Evolutionary conservation across 169 alveolate species (phyloP).

Genomic region (Plasmodium billcollinsi): DNA sequence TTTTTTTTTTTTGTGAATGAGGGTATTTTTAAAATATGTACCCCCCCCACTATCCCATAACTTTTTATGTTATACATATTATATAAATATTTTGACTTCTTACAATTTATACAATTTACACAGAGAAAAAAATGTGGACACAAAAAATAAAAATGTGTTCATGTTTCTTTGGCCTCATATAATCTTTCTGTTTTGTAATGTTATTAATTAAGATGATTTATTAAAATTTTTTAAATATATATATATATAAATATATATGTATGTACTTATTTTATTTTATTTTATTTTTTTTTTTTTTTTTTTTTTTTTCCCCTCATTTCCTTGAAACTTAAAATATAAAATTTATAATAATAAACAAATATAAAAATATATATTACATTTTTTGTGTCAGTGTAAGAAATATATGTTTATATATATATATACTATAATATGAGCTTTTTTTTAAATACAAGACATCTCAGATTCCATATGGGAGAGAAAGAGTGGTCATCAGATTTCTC

Average conservation of each 20-base stretch:
- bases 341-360: no score
- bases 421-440: conserved; percentile 2
- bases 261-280: not conserved
- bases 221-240: not conserved
- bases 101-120: no score
- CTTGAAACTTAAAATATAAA: not conserved
- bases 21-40: no score
- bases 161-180: not conserved
- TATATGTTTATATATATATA: no score
- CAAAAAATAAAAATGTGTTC: no score
- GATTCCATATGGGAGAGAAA: not conserved
- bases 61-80: no score
- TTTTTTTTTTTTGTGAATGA: no score
- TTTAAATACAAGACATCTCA: not conserved
- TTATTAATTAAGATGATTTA: no score
- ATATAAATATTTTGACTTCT: no score
- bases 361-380: not conserved
- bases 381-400: not conserved
- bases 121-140: no score
- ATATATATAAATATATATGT: not conserved
- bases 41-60: no score
- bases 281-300: not conserved
- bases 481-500: not conserved
- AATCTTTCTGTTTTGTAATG: not conserved
- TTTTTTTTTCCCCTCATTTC: not conserved